Evolutionary conservation across 2,329 filamentous ascomycete genomes (phyloP).

Genomic region (Didymella segeticola): DNA sequence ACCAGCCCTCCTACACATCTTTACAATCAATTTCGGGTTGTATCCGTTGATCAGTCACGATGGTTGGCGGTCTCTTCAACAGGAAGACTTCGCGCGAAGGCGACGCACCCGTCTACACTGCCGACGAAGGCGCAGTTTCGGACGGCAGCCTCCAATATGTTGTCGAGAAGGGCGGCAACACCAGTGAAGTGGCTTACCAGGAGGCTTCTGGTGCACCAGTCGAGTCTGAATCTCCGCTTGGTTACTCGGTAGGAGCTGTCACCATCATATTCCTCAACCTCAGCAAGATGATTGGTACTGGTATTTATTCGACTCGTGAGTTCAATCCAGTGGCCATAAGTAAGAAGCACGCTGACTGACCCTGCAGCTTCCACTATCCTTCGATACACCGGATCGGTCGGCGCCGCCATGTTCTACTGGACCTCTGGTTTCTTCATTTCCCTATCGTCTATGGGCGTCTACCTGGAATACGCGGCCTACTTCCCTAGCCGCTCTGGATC

Average conservation of each 20-base stretch:
- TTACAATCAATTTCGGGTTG: neutral
- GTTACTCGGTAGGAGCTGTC: slow-evolving; percentile 63
- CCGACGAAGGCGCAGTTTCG: slow-evolving; percentile 21
- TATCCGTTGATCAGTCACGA: neutral
- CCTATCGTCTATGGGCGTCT: slow-evolving; percentile 62
- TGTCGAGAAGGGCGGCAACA: slow-evolving; percentile 57
- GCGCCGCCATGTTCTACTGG: slow-evolving; percentile 70
- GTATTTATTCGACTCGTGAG: slow-evolving; percentile 70
- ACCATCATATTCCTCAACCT: slow-evolving; percentile 68
- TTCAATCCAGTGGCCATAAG: slow-evolving; percentile 14
- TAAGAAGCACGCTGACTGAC: neutral
- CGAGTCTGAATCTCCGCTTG: slow-evolving; percentile 64
- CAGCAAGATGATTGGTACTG: slow-evolving; percentile 69
- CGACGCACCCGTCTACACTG: neutral
- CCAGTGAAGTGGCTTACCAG: slow-evolving; percentile 60
- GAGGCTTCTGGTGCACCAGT: slow-evolving; percentile 69
- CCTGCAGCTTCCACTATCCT: slow-evolving; percentile 64
- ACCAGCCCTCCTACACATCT: neutral
- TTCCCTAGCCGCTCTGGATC: slow-evolving; percentile 71
- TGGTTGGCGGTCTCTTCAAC: slow-evolving; percentile 8
- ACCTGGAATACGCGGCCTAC: slow-evolving; percentile 69
- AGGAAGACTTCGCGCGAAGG: neutral
- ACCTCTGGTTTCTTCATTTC: slow-evolving; percentile 67
- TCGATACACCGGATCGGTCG: slow-evolving; percentile 65
- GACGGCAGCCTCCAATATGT: slow-evolving; percentile 55